Conservation (phyloP, 768 basidiomycete species). For the Boletus tylopilopsis region DNA sequence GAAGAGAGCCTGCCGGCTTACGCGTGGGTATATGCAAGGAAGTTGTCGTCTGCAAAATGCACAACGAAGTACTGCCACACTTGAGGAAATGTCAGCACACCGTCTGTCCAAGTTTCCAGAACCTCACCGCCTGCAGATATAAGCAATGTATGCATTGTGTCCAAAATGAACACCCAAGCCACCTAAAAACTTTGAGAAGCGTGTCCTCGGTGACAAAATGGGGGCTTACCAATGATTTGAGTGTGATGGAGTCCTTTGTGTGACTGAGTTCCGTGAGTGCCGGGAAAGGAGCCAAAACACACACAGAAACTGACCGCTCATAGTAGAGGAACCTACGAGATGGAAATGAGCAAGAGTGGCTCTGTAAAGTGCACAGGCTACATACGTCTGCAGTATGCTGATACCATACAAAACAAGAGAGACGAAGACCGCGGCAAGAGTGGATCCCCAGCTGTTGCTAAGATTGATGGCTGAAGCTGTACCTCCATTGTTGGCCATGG, state of each 20-base stretch:
- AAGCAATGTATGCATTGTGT: constrained; percentile 17
- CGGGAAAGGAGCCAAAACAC: background rate
- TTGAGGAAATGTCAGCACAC: constrained; percentile 3
- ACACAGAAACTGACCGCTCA: constrained; percentile 15
- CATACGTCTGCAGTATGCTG: constrained; percentile 25
- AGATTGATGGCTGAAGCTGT: constrained; percentile 3
- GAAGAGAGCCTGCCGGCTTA: constrained; percentile 12
- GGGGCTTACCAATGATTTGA: constrained; percentile 16
- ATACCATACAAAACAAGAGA: constrained; percentile 23
- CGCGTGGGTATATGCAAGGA: constrained; percentile 15
- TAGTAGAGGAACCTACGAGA: constrained; percentile 24
- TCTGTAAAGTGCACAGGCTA: background rate
- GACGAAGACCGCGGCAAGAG: constrained; percentile 16
- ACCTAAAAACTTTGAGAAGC: constrained; percentile 10
- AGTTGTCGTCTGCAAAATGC: constrained; percentile 18
- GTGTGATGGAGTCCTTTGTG: constrained; percentile 7
- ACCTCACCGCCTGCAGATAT: constrained; percentile 18
- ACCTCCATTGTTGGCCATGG: constrained; percentile 10
- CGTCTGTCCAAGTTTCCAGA: background rate
- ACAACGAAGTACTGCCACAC: constrained; percentile 24
- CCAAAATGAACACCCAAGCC: constrained; percentile 18
- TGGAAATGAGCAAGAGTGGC: background rate
- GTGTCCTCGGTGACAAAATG: background rate
- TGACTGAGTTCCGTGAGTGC: constrained; percentile 10
- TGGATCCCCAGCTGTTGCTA: constrained; percentile 22